Base-by-base conservation (phyloP, 1,284 basidiomycete genomes). In the Microbotryum intermedium region DNA sequence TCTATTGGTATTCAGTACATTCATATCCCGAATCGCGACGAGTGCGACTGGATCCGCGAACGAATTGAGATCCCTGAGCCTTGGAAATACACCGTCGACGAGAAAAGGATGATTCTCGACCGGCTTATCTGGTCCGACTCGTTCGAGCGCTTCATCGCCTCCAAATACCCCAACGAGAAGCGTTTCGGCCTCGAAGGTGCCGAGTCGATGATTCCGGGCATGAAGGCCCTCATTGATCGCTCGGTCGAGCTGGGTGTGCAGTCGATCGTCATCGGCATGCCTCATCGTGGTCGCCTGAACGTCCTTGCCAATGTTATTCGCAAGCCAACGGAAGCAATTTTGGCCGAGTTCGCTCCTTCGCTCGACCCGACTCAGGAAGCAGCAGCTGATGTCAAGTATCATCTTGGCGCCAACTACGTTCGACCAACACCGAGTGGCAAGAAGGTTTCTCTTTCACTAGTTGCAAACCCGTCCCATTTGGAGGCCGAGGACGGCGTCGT, bases 141-240 rank as follows among this genome's bases (percentile, higher is more conserved):
- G 6, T 97, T 98, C 72, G 95, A 99, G 77, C 93, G 94, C 74
- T 99, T 97, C 80, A 93, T 98, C 70, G 86, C 92, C 25, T 90
- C 86, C 80, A 98, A 98, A 77, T 97, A 92, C 78, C 95, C 95
- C 68, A 98, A 97, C 78, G 95, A 98, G 80, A 99, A 99, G 79
- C 88, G 95, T 58, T 99, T 98, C 78, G 95, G 95, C 77, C 83
- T 99, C 57, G 95, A 99, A 77, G 95, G 95, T 64, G 95, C 92
- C 76, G 95, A 99, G 78, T 84, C 91, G 47, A 84, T 99, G 71
- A 89, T 98, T 72, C 95, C 95, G 50, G 95, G 95, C 71, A 95
- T 99, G 91, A 98, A 99, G 80, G 91, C 91, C 8, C 84, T 99
- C 71, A 97, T 98, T 70, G 95, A 98, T 77, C 87, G 92, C 63